A percentile compares a stretch with the other conserved stretches of the same genome.
phyloP scores from a whole-genome alignment of 1,284 basidiomycete genomes.

The Sparassis latifolia region DNA sequence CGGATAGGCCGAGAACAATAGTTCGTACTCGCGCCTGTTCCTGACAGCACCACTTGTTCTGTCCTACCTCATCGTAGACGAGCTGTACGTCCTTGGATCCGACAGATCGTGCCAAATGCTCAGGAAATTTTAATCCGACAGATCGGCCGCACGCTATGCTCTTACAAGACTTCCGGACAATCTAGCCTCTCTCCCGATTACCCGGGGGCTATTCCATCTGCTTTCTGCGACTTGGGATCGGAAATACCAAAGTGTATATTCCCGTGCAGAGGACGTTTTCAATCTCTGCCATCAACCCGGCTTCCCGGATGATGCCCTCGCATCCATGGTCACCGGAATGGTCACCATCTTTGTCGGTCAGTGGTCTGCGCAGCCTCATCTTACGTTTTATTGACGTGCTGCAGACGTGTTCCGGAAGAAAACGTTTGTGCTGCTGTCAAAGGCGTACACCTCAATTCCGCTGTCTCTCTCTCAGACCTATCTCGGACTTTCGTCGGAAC shows the following conservation, averaged over 20 bases:
- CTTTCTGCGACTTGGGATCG: constrained; percentile 45
- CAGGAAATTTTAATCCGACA: constrained; percentile 17
- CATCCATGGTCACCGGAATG: constrained; percentile 36
- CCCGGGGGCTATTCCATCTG: constrained; percentile 38
- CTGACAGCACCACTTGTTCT: constrained; percentile 52
- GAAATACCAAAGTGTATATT: constrained; percentile 48
- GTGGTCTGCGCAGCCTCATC: constrained; percentile 11
- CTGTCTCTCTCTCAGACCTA: constrained; percentile 46
- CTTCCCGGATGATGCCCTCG: constrained; percentile 39
- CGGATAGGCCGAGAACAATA: constrained; percentile 33
- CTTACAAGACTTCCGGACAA: constrained; percentile 45
- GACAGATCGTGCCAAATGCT: background rate
- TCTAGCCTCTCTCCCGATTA: constrained; percentile 37
- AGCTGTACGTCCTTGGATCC: constrained; percentile 38
- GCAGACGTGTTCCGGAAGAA: constrained; percentile 40
- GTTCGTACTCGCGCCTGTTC: constrained; percentile 40
- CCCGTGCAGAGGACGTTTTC: constrained; percentile 37
- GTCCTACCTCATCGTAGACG: constrained; percentile 52
- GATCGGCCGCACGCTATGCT: constrained; percentile 51
- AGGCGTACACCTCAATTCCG: constrained; percentile 56
- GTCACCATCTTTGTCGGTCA: constrained; percentile 44
- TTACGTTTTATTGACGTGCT: background rate
- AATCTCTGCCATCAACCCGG: constrained; percentile 34
- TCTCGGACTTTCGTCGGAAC: constrained; percentile 43
- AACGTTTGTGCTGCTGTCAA: constrained; percentile 47